Conservation (phyloP, 768 basidiomycete species). For the Lactarius sp. region DNA sequence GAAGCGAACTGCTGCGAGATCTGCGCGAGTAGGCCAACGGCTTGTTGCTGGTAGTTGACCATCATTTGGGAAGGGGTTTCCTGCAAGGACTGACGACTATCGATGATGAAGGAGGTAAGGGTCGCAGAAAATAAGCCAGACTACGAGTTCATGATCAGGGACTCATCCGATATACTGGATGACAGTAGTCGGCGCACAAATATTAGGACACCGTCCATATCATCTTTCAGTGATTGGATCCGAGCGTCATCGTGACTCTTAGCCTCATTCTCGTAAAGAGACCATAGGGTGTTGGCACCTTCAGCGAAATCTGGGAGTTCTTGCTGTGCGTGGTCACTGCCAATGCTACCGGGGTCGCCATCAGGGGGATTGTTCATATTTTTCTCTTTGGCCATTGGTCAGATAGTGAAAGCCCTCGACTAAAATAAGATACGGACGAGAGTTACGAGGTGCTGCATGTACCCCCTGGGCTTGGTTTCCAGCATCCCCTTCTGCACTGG, state of each 20-base stretch:
- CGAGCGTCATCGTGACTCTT: neutral
- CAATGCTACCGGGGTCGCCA: too few relatives aligned
- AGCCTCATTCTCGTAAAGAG: neutral
- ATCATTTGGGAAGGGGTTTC: neutral
- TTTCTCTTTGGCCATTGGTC: neutral
- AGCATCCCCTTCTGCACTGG: too few relatives aligned
- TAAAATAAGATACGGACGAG: neutral
- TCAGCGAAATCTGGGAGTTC: too few relatives aligned
- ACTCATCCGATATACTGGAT: neutral
- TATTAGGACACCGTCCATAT: neutral
- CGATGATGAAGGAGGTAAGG: conserved; percentile 6
- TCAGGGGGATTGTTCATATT: neutral
- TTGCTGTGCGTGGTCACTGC: too few relatives aligned
- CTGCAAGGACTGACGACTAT: conserved; percentile 8
- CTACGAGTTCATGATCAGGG: neutral
- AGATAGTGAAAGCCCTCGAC: neutral
- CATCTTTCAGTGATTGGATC: neutral
- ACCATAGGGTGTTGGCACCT: too few relatives aligned
- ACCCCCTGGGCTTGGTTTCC: too few relatives aligned
- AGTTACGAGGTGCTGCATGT: too few relatives aligned
- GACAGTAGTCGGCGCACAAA: neutral
- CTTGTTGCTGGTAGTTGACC: conserved; percentile 7
- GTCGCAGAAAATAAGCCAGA: conserved; percentile 19
- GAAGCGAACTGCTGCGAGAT: conserved; percentile 13
- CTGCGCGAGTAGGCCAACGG: conserved; percentile 5